Evolutionary conservation across 805 yeast genomes (phyloP), one percentile per base, ranked within the genome.

Genomic region (Alloascoidea africana): DNA sequence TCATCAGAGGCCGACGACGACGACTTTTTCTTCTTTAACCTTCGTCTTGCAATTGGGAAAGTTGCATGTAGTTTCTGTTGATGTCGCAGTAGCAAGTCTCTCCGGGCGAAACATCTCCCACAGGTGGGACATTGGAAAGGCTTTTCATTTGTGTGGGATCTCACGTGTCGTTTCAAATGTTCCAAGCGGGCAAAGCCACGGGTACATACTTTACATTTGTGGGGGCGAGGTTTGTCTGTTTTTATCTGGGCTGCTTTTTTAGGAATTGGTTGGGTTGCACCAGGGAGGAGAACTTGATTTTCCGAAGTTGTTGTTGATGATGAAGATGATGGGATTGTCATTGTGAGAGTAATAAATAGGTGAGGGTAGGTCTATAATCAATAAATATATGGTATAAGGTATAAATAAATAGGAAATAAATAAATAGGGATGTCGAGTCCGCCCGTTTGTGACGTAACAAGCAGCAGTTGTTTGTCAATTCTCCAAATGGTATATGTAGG

Each of bases 91-190:
- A 91, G 47, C 39, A 63, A 48, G 40, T 63, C 68, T 4, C 96
- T 63, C 40, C 98, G 65, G 3, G 97, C 96, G 61, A 91, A 89
- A 52, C 95, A 82, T 36, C 97, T 73, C 23, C 94, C 96, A 58
- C 97, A 89, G 5, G 87, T 87, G 2, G 94, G 93, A 59, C 98
- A 89, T 53, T 84, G 91, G 60, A 80, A 89, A 1, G 97, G 97
- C 54, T 86, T 86, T 57, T 87, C 96, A 54, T 87, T 84, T 5
- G 98, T 89, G 55, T 89, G 98, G 0, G 93, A 78, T 32, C 96
- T 64, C 49, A 86, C 93, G 53, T 89, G 98, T 41, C 98, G 75
- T 56, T 83, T 86, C 51, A 91, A 66, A 58, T 89, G 98, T 57
- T 89, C 98, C 36, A 84, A 66, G 39, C 98, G 69, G 1, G 96